Evolutionary conservation across 1,284 basidiomycete genomes (phyloP).

Genomic region (Naganishia sp.): DNA sequence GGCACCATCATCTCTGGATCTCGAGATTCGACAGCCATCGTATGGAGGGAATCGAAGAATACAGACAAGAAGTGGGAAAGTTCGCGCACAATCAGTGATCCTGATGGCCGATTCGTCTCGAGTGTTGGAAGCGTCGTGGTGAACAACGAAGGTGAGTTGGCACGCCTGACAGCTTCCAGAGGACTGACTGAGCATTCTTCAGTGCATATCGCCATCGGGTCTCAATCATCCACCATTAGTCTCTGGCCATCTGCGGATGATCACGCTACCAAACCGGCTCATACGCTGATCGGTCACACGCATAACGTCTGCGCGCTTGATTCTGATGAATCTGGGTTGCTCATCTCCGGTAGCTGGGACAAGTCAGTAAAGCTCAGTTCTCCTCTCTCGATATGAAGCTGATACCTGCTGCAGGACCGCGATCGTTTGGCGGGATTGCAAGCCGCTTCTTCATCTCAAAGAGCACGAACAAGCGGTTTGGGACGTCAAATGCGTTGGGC

Average conservation of each 20-base stretch:
- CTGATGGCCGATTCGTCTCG: slow-evolving; percentile 67
- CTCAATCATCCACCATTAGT: slow-evolving; percentile 80
- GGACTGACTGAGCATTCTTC: neutral
- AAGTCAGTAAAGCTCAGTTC: slow-evolving; percentile 61
- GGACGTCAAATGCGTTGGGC: slow-evolving; percentile 82
- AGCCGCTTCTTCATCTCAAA: slow-evolving; percentile 72
- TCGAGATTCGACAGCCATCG: slow-evolving; percentile 82
- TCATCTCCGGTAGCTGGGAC: slow-evolving; percentile 98
- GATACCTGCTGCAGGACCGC: slow-evolving; percentile 66
- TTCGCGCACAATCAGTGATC: slow-evolving; percentile 76
- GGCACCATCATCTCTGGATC: slow-evolving; percentile 80
- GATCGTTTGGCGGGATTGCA: slow-evolving; percentile 85
- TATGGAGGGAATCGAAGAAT: slow-evolving; percentile 68
- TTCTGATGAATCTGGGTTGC: slow-evolving; percentile 65
- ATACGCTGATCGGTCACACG: slow-evolving; percentile 81
- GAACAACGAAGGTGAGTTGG: slow-evolving; percentile 46
- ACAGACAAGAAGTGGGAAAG: slow-evolving; percentile 65
- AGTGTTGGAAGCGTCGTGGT: slow-evolving; percentile 45
- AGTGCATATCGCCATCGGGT: slow-evolving; percentile 83
- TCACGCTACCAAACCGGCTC: slow-evolving; percentile 67
- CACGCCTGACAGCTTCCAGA: neutral
- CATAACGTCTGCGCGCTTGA: slow-evolving; percentile 89
- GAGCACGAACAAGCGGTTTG: slow-evolving; percentile 92
- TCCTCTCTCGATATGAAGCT: slow-evolving; percentile 8
- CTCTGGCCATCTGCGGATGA: slow-evolving; percentile 66